Conservation (phyloP, 139 green algal species). For the Volvox reticuliferus region DNA sequence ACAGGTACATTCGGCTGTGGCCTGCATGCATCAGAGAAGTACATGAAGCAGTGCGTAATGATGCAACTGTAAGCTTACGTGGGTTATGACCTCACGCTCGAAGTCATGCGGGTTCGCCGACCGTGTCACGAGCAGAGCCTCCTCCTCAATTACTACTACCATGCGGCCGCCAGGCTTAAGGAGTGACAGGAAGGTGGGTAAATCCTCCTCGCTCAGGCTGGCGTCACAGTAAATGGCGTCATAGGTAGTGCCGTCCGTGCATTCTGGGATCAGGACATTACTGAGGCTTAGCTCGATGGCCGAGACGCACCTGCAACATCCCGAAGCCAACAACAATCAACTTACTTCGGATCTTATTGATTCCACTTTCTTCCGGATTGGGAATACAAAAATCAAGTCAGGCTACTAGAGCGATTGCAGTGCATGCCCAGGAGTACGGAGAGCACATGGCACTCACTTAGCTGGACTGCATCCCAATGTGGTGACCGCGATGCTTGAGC, state of each 20-base stretch:
- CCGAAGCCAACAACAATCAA: neutral
- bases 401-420: too few relatives aligned
- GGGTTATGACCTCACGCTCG: slow-evolving; percentile 48
- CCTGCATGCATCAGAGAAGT: too few relatives aligned
- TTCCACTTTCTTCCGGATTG: too few relatives aligned
- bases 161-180: slow-evolving; percentile 67
- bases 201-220: slow-evolving; percentile 67
- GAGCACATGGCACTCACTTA: slow-evolving; percentile 26
- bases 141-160: slow-evolving; percentile 72
- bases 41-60: too few relatives aligned
- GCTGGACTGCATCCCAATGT: slow-evolving; percentile 40
- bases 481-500: slow-evolving; percentile 45
- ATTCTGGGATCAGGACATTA: slow-evolving; percentile 77
- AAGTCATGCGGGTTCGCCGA: slow-evolving; percentile 66
- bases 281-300: slow-evolving; percentile 51
- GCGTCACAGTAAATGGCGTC: slow-evolving; percentile 74
- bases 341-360: neutral
- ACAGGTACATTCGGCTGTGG: too few relatives aligned
- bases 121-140: slow-evolving; percentile 68
- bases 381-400: too few relatives aligned
- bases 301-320: slow-evolving; percentile 13
- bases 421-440: neutral
- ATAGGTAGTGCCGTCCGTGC: slow-evolving; percentile 66
- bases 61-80: slow-evolving; percentile 24
- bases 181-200: slow-evolving; percentile 71